Evolutionary conservation across 2,329 filamentous ascomycete species (phyloP).

Genomic region (Calonectria leucothoes): DNA sequence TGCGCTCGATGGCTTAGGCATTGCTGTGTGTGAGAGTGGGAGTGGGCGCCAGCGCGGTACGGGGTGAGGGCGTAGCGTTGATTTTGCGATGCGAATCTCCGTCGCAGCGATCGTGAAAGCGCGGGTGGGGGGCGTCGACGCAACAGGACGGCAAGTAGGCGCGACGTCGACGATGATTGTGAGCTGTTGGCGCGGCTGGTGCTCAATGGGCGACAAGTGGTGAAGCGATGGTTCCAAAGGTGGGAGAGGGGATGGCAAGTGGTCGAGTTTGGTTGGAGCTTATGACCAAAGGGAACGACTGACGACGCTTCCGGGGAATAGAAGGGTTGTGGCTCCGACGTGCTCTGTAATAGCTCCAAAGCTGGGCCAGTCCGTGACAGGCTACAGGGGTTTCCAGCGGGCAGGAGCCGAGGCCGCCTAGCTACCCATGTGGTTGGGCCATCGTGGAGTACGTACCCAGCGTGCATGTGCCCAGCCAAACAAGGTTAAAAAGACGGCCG

Average conservation of each 20-base stretch:
- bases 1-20: slow-evolving; percentile 33
- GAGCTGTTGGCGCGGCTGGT: not conserved
- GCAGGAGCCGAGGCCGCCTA: slow-evolving; percentile 1
- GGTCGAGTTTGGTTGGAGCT: not conserved
- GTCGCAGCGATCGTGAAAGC: not conserved
- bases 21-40: not conserved
- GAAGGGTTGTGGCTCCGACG: not conserved
- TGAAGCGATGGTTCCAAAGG: not conserved
- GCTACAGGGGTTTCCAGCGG: not conserved
- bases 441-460: not conserved
- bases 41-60: not conserved
- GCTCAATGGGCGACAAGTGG: not conserved
- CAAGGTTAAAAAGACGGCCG: slow-evolving; percentile 20
- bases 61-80: not conserved
- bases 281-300: not conserved
- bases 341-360: not conserved
- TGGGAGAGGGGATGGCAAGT: not conserved
- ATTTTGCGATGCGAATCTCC: not conserved
- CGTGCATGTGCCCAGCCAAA: slow-evolving; percentile 19
- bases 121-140: not conserved
- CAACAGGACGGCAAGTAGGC: not conserved
- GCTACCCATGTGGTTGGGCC: not conserved
- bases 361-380: not conserved
- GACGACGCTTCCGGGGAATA: not conserved
- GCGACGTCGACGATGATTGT: not conserved